Percentiles rank a stretch among this genome's conserved stretches.
Evolutionary conservation across 169 alveolate genomes (phyloP).

Genomic region (Eimeria acervulina): DNA sequence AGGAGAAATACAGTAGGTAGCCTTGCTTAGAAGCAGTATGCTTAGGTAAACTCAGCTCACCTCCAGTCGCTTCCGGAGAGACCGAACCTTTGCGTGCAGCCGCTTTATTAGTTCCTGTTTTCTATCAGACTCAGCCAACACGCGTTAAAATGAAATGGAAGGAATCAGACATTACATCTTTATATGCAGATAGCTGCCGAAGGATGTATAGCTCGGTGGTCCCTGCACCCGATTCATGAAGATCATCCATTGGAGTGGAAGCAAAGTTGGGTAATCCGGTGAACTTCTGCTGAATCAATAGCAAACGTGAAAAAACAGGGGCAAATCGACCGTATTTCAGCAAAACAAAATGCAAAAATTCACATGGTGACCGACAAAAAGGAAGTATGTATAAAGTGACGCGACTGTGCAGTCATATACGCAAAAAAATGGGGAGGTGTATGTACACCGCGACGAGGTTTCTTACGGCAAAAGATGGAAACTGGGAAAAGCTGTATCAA

Average conservation of each 20-base stretch:
- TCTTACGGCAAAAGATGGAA: not conserved
- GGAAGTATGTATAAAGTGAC: constrained; percentile 3
- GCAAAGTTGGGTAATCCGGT: not conserved
- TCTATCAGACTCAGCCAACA: not conserved
- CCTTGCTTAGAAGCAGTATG: not conserved
- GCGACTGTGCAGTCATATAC: not conserved
- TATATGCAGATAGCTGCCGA: constrained; percentile 52
- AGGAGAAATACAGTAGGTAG: not conserved
- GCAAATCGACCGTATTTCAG: not conserved
- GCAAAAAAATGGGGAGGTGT: not conserved
- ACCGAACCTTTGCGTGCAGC: not conserved
- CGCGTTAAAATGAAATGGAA: not conserved
- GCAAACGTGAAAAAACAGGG: not conserved
- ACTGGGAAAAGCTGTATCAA: not conserved
- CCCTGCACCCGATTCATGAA: constrained; percentile 32
- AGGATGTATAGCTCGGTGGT: constrained; percentile 39
- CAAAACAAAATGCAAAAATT: not conserved
- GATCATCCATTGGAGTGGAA: not conserved
- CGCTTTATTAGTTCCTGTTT: constrained; percentile 56
- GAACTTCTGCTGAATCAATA: not conserved
- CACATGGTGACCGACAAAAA: not conserved
- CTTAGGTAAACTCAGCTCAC: not conserved
- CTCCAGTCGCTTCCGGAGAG: constrained; percentile 20
- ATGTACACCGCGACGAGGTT: not conserved
- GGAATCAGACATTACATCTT: constrained; percentile 17